Evolutionary conservation across 2,329 filamentous ascomycete species (phyloP).

Genomic region (Fusarium buxicola): DNA sequence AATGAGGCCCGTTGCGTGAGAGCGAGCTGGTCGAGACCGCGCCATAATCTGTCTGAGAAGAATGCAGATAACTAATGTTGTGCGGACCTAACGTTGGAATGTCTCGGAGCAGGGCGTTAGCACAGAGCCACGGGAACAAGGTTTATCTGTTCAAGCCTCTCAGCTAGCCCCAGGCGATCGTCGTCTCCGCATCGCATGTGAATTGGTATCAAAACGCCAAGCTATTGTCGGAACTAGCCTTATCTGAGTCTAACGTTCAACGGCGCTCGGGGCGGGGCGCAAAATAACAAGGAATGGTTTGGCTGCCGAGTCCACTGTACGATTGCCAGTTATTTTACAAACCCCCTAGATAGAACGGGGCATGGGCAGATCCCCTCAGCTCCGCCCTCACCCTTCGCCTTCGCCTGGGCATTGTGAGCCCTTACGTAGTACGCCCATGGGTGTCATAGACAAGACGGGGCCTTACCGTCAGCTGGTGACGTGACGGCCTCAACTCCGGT

Average conservation of each 20-base stretch:
- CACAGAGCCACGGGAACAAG: conserved; percentile 11
- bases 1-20: conserved; percentile 1
- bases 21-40: conserved; percentile 22
- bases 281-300: too few species aligned
- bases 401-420: too few species aligned
- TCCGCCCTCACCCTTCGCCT: too few species aligned
- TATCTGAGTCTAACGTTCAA: too few species aligned
- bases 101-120: conserved; percentile 29
- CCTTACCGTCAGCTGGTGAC: conserved; percentile 7
- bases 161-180: conserved; percentile 21
- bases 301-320: too few species aligned
- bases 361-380: too few species aligned
- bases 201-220: conserved; percentile 1
- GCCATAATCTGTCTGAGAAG: conserved; percentile 17
- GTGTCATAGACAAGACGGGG: conserved; percentile 15
- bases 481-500: background rate
- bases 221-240: background rate
- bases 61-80: conserved; percentile 29
- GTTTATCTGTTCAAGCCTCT: conserved; percentile 25
- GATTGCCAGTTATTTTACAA: too few species aligned
- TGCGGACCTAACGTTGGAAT: conserved; percentile 25
- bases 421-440: background rate
- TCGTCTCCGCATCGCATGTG: conserved; percentile 16
- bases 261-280: too few species aligned
- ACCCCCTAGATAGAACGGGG: too few species aligned